phyloP scores from a whole-genome alignment of 2,329 filamentous ascomycete genomes.

The Bipolaris oryzae region DNA sequence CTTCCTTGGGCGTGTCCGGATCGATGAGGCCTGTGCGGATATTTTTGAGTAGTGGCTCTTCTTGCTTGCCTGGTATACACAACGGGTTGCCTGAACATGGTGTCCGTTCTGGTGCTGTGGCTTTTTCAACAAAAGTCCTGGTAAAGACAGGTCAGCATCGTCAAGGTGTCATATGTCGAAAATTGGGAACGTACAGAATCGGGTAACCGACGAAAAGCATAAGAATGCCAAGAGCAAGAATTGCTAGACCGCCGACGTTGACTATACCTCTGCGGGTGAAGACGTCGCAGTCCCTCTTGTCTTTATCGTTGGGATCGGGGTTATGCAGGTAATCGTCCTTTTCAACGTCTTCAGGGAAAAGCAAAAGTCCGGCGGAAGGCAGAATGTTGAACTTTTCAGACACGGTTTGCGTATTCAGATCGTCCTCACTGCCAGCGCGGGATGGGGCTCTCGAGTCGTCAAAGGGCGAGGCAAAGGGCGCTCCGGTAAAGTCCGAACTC shows the following conservation, averaged over 20 bases:
- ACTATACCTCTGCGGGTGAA: slow-evolving; percentile 68
- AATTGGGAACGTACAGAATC: slow-evolving; percentile 62
- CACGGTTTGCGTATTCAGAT: slow-evolving; percentile 73
- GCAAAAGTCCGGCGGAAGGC: slow-evolving; percentile 68
- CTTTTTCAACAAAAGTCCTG: slow-evolving; percentile 64
- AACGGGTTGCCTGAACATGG: slow-evolving; percentile 52
- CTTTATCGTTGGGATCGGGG: slow-evolving; percentile 68
- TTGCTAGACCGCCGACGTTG: slow-evolving; percentile 67
- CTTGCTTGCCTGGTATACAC: slow-evolving; percentile 58
- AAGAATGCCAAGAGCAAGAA: slow-evolving; percentile 67
- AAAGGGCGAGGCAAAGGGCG: slow-evolving; percentile 61
- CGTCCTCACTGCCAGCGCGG: slow-evolving; percentile 67
- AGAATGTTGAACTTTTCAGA: slow-evolving; percentile 76
- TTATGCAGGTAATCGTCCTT: slow-evolving; percentile 76
- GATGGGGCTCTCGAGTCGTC: slow-evolving; percentile 66
- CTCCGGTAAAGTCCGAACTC: slow-evolving; percentile 64
- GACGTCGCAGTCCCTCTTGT: slow-evolving; percentile 66
- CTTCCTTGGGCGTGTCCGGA: slow-evolving; percentile 67
- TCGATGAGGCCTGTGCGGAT: slow-evolving; percentile 67
- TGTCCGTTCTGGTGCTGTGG: slow-evolving; percentile 44
- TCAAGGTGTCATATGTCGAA: background rate
- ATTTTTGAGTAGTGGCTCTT: slow-evolving; percentile 63
- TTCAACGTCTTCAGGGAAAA: slow-evolving; percentile 75
- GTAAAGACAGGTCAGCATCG: slow-evolving; percentile 17
- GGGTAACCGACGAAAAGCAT: slow-evolving; percentile 73